Evolutionary conservation across 192 early-diverging fungal genomes (phyloP), one percentile per base, ranked within the genome.

Genomic region (Pilaira anomala): DNA sequence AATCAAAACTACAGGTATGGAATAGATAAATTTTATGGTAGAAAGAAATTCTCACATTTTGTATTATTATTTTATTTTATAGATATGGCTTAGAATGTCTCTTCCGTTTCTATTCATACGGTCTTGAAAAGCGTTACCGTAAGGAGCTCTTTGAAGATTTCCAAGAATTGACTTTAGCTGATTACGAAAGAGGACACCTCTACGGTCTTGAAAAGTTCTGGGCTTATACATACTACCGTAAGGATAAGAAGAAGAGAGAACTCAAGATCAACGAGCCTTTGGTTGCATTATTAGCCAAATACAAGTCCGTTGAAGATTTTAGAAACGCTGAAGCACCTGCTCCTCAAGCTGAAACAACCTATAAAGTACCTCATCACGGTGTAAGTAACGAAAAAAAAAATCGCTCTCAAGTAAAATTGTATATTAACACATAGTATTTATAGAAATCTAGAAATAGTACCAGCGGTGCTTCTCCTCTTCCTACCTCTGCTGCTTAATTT

Each of bases 41-140:
- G 7, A 26, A 19, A 8, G n/a, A 25, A 22, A 14, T 53, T n/a
- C 16, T 21, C 22, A 6, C 14, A n/a, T 60, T 67, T 49, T 39
- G 7, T 14, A 52, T 29, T 51, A 16, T 26, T 51, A 26, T 28
- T 2, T 3, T 50, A 25, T 18, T 25, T 22, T 19, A 48, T 50
- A 66, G 71, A 25, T 96, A 98, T 69, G 94, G 94, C n/a, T 80
- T 96, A 40, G 96, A 98, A 78, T 98, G 93, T 74, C 75, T 98
- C 58, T 98, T 94, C 91, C 90, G 93, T 42, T 98, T 95, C 85
- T 95, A 89, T 78, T 96, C 93, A 25, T 96, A 98, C 72, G 93
- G 96, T 19, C 78, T 98, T 52, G 93, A 96, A 78, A 87, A 89
- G 75, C 88, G 87, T 74, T 95, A 88, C 81, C 87, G 90, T 45